phyloP scores from a whole-genome alignment of 2,329 filamentous ascomycete species.

The Gremmenia infestans region DNA sequence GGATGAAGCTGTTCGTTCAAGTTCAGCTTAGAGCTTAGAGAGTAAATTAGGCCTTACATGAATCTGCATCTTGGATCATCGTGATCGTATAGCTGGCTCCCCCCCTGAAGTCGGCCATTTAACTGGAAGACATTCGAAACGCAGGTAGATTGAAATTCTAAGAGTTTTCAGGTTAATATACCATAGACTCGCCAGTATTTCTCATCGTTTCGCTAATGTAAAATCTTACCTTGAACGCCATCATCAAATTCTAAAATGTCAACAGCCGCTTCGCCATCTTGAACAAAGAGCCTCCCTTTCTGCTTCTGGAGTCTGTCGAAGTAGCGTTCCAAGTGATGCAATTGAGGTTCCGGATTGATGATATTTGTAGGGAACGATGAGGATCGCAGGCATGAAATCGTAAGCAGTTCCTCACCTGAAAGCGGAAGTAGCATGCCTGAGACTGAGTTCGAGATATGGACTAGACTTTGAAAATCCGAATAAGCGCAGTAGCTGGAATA shows the following conservation, averaged over 20 bases:
- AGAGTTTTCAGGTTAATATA: background rate
- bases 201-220: background rate
- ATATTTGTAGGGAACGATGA: slow-evolving; percentile 3
- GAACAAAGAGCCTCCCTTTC: slow-evolving; percentile 7
- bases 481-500: background rate
- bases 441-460: background rate
- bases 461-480: background rate
- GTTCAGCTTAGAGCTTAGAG: background rate
- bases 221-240: slow-evolving; percentile 5
- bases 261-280: slow-evolving; percentile 5
- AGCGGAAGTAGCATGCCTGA: background rate
- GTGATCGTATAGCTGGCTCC: background rate
- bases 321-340: slow-evolving; percentile 10
- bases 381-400: background rate
- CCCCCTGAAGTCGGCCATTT: slow-evolving; percentile 1
- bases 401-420: background rate
- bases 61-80: slow-evolving; percentile 23
- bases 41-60: slow-evolving; percentile 12
- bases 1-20: slow-evolving; percentile 17
- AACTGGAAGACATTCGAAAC: slow-evolving; percentile 5
- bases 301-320: slow-evolving; percentile 6
- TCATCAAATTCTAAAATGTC: slow-evolving; percentile 18
- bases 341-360: background rate
- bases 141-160: slow-evolving; percentile 9
- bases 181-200: background rate